Base-by-base conservation (phyloP, 139 green algal species). In the Closterium sp. region DNA sequence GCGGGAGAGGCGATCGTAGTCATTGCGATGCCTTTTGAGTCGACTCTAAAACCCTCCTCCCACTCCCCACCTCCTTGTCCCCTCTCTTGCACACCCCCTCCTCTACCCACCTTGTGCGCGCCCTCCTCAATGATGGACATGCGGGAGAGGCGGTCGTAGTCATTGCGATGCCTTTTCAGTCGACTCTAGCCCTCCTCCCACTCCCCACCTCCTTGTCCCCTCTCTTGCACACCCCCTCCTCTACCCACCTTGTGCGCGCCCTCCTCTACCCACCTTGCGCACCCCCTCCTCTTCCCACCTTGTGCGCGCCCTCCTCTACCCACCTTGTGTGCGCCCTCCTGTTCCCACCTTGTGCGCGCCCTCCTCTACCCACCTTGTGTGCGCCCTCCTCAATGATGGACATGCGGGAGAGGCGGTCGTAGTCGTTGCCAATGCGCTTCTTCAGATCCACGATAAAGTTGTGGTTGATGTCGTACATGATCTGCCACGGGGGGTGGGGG, bases 391-490 rank as follows among this genome's bases (percentile, higher is more conserved):
- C 97, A 90, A 99, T 99, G 96, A 99, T 98, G 89, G 96, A 98
- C 97, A 99, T 98, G 95, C 96, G 95, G 45, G 91, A 90, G 89
- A 99, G 97, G 89, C 96, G 95, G 34, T 97, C 96, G 95, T 96
- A 98, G 95, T 99, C 97, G 90, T 99, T 97, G 34, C 97, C 97
- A 87, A 97, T 97, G 22, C 88, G 87, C 21, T 70, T 92, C 90
- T 97, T 96, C 92, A 99, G 91, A 93, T 96, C 88, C 62, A 99
- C 96, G 94, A 99, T 95, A 95, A 98, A 99, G 90, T 98, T 96
- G 97, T 97, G 98, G 97, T 99, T 99, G 97, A 99, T 99, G 95
- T 99, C 97, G 93, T 99, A 98, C 91, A 99, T 97, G 95, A 99
- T 99, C 96, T 99, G 96, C n/a, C n/a, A 22, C 4, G 50, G 50